Percentiles rank a stretch among this genome's conserved stretches.
Evolutionary conservation across 139 green algal species (phyloP).

Genomic region (Volvox reticuliferus): DNA sequence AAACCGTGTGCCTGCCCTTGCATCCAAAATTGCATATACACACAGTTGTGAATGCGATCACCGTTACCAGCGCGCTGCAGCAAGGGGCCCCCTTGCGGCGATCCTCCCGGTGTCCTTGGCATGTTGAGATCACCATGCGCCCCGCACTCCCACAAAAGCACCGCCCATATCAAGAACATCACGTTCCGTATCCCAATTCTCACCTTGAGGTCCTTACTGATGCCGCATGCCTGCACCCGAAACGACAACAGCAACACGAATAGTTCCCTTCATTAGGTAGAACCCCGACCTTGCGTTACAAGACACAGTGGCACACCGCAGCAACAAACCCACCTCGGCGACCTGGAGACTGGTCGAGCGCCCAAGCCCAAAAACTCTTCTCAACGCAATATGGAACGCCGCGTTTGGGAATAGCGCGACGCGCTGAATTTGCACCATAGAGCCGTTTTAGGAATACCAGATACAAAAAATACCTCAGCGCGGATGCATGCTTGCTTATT

Average conservation of each 20-base stretch:
- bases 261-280: too few relatives aligned
- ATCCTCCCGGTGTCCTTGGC: too few relatives aligned
- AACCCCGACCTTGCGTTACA: background rate
- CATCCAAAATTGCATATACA: too few relatives aligned
- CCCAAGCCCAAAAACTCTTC: constrained; percentile 11
- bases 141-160: background rate
- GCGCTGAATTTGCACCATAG: constrained; percentile 34
- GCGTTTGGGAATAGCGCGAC: constrained; percentile 16
- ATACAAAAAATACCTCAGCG: too few relatives aligned
- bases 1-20: too few relatives aligned
- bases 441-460: background rate
- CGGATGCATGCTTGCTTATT: too few relatives aligned
- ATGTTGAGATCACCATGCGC: too few relatives aligned
- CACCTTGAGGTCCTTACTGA: constrained; percentile 63
- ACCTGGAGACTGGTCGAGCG: background rate
- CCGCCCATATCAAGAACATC: background rate
- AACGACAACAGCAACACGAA: too few relatives aligned
- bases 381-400: constrained; percentile 6
- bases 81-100: too few relatives aligned
- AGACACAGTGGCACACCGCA: background rate
- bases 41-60: too few relatives aligned
- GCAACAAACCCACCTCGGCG: background rate
- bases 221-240: constrained; percentile 53
- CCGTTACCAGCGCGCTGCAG: too few relatives aligned
- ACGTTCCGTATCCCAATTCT: background rate